phyloP scores from a whole-genome alignment of 371 early-diverging fungal species.

The Apophysomyces elegans region DNA sequence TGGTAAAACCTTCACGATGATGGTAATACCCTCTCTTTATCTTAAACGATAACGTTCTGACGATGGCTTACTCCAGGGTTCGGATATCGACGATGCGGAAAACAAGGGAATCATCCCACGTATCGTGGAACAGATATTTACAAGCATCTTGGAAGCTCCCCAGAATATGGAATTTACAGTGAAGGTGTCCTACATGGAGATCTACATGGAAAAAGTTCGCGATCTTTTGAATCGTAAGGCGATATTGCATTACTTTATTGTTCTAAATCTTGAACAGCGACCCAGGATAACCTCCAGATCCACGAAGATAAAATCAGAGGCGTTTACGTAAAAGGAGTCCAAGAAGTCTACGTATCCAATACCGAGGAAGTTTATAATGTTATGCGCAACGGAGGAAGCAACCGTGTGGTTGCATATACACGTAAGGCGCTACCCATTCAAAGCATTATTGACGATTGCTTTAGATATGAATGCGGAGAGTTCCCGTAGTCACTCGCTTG shows the following conservation, averaged over 20 bases:
- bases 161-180: slow-evolving; percentile 86
- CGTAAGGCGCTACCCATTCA: slow-evolving; percentile 44
- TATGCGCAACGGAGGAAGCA: slow-evolving; percentile 82
- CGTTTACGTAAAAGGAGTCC: slow-evolving; percentile 91
- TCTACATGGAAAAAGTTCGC: slow-evolving; percentile 97
- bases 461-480: slow-evolving; percentile 93
- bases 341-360: slow-evolving; percentile 86
- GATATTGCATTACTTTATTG: not conserved
- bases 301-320: slow-evolving; percentile 91
- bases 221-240: slow-evolving; percentile 86
- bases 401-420: slow-evolving; percentile 89
- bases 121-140: slow-evolving; percentile 85
- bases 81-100: slow-evolving; percentile 80
- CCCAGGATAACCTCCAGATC: slow-evolving; percentile 84
- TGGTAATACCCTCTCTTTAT: slow-evolving; percentile 52
- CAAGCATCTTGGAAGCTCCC: slow-evolving; percentile 79
- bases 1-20: slow-evolving; percentile 98
- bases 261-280: slow-evolving; percentile 43
- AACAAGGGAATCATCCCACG: slow-evolving; percentile 91
- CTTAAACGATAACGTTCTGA: slow-evolving; percentile 17
- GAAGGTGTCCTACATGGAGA: slow-evolving; percentile 93
- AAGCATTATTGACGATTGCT: slow-evolving; percentile 1
- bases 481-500: slow-evolving; percentile 94
- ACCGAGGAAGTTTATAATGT: slow-evolving; percentile 90
- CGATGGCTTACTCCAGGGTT: slow-evolving; percentile 61